A percentile compares a stretch with the other conserved stretches of the same genome.
These are phyloP conservation scores for Fusarium subglutinans DNA, from an alignment of 2,329 filamentous ascomycete species.

Conservation along the genomic window DNA sequence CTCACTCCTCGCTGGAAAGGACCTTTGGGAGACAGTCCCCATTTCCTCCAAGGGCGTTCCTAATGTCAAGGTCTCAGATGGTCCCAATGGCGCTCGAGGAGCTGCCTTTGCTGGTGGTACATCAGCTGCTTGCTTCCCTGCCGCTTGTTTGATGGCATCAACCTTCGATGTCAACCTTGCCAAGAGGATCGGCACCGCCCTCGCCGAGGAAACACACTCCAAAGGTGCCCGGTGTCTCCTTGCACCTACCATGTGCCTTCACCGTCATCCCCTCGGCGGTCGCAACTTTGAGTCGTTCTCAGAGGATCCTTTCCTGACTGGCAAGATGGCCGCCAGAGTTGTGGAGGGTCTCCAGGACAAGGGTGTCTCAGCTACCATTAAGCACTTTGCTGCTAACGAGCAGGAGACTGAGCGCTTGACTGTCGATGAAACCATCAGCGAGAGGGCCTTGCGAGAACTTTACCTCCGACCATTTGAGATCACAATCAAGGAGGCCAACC, in stretches of 20 bases:
- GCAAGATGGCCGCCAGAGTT: constrained; percentile 42
- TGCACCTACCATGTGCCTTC: constrained; percentile 44
- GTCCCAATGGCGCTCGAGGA: constrained; percentile 42
- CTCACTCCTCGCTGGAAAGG: constrained; percentile 40
- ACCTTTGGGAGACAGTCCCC: constrained; percentile 42
- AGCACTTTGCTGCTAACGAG: constrained; percentile 58
- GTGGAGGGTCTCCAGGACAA: constrained; percentile 53
- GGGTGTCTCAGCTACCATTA: constrained; percentile 53
- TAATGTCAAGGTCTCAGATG: constrained; percentile 39
- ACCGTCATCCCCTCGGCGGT: constrained; percentile 42
- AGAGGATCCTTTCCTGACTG: constrained; percentile 40
- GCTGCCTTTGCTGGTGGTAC: constrained; percentile 38
- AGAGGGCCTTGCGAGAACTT: constrained; percentile 42
- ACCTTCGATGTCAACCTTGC: constrained; percentile 70
- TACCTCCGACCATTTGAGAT: constrained; percentile 54
- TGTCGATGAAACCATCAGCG: constrained; percentile 42
- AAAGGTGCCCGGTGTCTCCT: constrained; percentile 78
- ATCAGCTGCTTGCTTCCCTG: constrained; percentile 42
- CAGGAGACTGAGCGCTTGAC: constrained; percentile 44
- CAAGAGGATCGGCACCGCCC: constrained; percentile 64
- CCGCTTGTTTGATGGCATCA: constrained; percentile 59
- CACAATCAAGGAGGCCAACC: constrained; percentile 50
- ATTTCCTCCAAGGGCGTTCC: constrained; percentile 39
- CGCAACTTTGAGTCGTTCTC: constrained; percentile 44
- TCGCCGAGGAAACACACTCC: constrained; percentile 61